phyloP scores from a whole-genome alignment of 2,329 filamentous ascomycete species.

The Microcyclospora pomicola region DNA sequence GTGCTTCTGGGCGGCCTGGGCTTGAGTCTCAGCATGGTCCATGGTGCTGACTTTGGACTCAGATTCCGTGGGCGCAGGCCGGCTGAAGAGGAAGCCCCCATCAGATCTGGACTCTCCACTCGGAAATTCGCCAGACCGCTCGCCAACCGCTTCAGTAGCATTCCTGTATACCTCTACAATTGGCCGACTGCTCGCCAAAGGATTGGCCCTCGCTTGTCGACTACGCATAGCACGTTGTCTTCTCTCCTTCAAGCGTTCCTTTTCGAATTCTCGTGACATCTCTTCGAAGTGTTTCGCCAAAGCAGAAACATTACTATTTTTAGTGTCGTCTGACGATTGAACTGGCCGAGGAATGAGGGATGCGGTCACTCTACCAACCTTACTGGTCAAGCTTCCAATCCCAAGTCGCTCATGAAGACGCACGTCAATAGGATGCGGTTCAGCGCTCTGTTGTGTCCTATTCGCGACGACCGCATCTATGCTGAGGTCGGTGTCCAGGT shows the following conservation, averaged over 20 bases:
- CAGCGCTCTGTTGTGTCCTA: conserved; percentile 4
- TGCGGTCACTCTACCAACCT: conserved; percentile 38
- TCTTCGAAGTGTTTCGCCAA: conserved; percentile 94
- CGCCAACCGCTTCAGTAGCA: conserved; percentile 69
- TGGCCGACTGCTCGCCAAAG: conserved; percentile 82
- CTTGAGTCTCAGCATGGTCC: conserved; percentile 1
- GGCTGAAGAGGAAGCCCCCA: too few species aligned
- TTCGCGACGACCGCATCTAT: conserved; percentile 16
- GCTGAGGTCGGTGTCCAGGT: conserved; percentile 7
- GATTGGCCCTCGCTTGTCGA: conserved; percentile 65
- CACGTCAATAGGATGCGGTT: conserved; percentile 42
- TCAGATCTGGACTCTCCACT: too few species aligned
- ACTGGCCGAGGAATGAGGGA: conserved; percentile 86
- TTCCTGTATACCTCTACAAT: conserved; percentile 94
- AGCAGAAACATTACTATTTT: conserved; percentile 57
- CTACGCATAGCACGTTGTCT: conserved; percentile 67
- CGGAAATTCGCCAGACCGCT: conserved; percentile 3
- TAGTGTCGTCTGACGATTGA: conserved; percentile 49
- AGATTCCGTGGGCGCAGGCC: neutral
- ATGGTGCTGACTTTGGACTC: neutral
- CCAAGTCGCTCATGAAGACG: conserved; percentile 55
- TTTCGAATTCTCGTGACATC: conserved; percentile 89
- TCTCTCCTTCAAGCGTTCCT: conserved; percentile 76
- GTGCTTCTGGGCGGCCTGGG: neutral
- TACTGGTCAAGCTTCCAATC: conserved; percentile 26